phyloP scores from a whole-genome alignment of 306 rosid species.

The Ochetophila trinervis region DNA sequence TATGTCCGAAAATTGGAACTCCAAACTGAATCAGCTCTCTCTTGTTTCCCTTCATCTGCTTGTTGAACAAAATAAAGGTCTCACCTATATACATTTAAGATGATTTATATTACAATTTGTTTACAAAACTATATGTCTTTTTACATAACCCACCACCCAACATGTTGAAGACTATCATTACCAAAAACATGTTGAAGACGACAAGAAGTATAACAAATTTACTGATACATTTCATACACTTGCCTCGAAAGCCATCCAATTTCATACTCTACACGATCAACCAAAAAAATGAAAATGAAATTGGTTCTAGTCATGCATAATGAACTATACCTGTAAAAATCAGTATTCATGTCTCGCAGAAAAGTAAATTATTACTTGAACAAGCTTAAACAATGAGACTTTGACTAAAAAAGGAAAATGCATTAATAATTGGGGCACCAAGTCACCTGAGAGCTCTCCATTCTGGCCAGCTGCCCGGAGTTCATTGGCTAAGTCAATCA shows the following conservation, averaged over 20 bases:
- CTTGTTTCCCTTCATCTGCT: conserved; percentile 84
- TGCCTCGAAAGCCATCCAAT: not conserved
- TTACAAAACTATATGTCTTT: not conserved
- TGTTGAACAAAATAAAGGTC: conserved; percentile 82
- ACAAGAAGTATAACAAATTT: not conserved
- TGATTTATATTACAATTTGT: conserved; percentile 17
- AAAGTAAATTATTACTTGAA: not conserved
- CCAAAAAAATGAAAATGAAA: not conserved
- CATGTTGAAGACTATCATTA: not conserved
- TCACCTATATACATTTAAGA: conserved; percentile 52
- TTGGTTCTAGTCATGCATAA: not conserved
- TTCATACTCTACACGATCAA: not conserved
- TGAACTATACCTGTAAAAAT: not conserved
- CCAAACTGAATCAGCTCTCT: conserved; percentile 95
- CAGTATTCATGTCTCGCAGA: not conserved
- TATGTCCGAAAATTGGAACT: conserved; percentile 82
- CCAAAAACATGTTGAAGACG: not conserved
- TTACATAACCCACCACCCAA: not conserved
- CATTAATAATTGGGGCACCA: not conserved
- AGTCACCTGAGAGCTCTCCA: conserved; percentile 82
- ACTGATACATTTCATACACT: not conserved
- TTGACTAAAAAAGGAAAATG: not conserved
- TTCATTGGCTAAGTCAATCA: conserved; percentile 66
- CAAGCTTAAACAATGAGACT: too few relatives aligned
- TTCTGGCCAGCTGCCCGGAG: conserved; percentile 75